A percentile compares a stretch with the other conserved stretches of the same genome.
Evolutionary conservation across 768 basidiomycete species (phyloP).

Genomic region (Collybiopsis confluens): DNA sequence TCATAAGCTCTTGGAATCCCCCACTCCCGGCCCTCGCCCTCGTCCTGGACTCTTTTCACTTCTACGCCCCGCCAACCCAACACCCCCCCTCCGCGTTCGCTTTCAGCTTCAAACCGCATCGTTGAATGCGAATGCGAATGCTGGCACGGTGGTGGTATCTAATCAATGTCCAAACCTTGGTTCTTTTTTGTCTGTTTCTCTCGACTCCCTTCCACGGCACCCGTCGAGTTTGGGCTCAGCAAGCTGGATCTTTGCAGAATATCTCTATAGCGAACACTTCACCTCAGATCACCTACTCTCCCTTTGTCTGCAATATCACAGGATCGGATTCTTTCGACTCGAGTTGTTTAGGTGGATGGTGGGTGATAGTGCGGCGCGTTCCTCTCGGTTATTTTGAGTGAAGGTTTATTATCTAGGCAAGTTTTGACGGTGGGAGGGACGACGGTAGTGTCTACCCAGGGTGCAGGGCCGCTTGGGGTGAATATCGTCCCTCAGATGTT

Average conservation of each 20-base stretch:
- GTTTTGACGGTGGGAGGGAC: slow-evolving; percentile 17
- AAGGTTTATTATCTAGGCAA: slow-evolving; percentile 22
- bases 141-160: slow-evolving; percentile 5
- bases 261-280: slow-evolving; percentile 33
- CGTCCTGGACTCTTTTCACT: too few species aligned
- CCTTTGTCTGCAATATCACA: slow-evolving; percentile 40
- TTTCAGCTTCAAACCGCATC: slow-evolving; percentile 5
- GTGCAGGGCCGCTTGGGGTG: slow-evolving; percentile 36
- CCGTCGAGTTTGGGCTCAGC: slow-evolving; percentile 7
- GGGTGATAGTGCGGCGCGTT: slow-evolving; percentile 12
- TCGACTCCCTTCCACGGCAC: background rate
- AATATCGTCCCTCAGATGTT: slow-evolving; percentile 55
- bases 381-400: background rate
- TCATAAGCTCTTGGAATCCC: slow-evolving; percentile 3
- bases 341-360: slow-evolving; percentile 42
- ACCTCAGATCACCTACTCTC: slow-evolving; percentile 40
- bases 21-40: background rate
- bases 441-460: slow-evolving; percentile 33
- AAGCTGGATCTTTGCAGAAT: slow-evolving; percentile 23
- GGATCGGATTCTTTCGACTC: slow-evolving; percentile 16
- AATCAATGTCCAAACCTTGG: background rate
- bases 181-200: background rate
- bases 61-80: too few species aligned
- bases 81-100: background rate
- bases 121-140: too few species aligned